Evolutionary conservation across 108 stramenopile genomes (phyloP).

Genomic region (Phaeodactylum tricornutum): DNA sequence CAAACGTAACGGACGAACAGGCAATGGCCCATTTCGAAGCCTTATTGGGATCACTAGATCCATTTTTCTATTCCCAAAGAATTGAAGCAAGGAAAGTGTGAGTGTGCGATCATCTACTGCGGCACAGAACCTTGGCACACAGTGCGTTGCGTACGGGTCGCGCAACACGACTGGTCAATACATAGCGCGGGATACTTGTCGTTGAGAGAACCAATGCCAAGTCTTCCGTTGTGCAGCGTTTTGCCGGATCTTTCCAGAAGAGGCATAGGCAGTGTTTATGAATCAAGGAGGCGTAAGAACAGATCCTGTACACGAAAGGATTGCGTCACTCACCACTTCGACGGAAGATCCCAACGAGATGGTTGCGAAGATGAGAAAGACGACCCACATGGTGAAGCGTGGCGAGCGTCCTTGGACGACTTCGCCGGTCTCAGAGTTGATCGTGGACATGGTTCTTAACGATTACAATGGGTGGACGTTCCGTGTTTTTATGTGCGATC

Average conservation of each 20-base stretch:
- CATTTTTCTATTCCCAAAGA: conserved; percentile 19
- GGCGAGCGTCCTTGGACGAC: conserved; percentile 26
- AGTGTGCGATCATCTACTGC: not conserved
- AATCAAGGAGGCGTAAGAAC: not conserved
- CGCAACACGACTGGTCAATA: not conserved
- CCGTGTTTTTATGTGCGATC: no score
- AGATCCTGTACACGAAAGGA: not conserved
- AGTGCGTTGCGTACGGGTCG: not conserved
- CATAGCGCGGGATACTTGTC: not conserved
- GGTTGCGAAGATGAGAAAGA: conserved; percentile 50
- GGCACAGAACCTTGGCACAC: not conserved
- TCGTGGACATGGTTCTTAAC: not conserved
- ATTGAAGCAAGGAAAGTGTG: not conserved
- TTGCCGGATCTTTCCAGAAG: not conserved
- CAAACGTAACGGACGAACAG: conserved; percentile 50
- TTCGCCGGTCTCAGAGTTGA: conserved; percentile 33
- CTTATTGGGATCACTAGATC: not conserved
- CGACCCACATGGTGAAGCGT: conserved; percentile 62
- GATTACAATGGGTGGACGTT: not conserved
- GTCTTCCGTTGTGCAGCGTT: not conserved
- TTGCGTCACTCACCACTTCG: conserved; percentile 37
- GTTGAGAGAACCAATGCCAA: not conserved
- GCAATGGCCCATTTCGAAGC: conserved; percentile 60
- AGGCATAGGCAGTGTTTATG: not conserved
- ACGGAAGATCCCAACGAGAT: conserved; percentile 50